phyloP scores from a whole-genome alignment of 306 rosid species.

The Fragaria nilgerrensis region DNA sequence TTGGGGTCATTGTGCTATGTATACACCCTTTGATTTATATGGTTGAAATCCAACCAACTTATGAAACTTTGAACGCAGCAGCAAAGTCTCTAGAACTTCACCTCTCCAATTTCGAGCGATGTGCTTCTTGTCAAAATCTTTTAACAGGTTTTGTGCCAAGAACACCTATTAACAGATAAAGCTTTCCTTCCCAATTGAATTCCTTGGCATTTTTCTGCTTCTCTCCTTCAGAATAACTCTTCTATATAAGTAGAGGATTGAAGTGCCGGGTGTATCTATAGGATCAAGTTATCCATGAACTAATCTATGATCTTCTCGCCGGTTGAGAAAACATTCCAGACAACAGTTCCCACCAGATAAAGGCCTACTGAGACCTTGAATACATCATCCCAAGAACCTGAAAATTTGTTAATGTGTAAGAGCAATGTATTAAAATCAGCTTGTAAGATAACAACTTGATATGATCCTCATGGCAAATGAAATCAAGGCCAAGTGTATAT shows the following conservation, averaged over 20 bases:
- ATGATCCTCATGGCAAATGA: neutral
- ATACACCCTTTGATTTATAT: constrained; percentile 13
- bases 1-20: constrained; percentile 14
- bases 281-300: constrained; percentile 14
- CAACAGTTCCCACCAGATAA: constrained; percentile 89
- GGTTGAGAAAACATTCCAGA: constrained; percentile 90
- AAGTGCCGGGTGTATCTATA: constrained; percentile 9
- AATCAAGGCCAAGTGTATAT: neutral
- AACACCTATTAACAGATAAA: constrained; percentile 11
- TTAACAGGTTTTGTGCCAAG: constrained; percentile 23
- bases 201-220: neutral
- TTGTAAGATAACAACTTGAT: constrained; percentile 2
- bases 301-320: constrained; percentile 90
- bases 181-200: constrained; percentile 20
- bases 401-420: constrained; percentile 3
- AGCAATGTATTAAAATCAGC: neutral
- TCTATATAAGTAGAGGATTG: constrained; percentile 24
- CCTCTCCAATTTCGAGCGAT: constrained; percentile 13
- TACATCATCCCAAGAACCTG: constrained; percentile 98
- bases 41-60: constrained; percentile 17
- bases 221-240: neutral
- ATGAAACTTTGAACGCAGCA: constrained; percentile 4
- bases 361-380: constrained; percentile 96
- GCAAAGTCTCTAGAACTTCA: neutral
- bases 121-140: constrained; percentile 6